These are phyloP conservation scores for Xylaria hypoxylon DNA, from an alignment of 2,329 filamentous ascomycete genomes.

Conservation along the genomic window DNA sequence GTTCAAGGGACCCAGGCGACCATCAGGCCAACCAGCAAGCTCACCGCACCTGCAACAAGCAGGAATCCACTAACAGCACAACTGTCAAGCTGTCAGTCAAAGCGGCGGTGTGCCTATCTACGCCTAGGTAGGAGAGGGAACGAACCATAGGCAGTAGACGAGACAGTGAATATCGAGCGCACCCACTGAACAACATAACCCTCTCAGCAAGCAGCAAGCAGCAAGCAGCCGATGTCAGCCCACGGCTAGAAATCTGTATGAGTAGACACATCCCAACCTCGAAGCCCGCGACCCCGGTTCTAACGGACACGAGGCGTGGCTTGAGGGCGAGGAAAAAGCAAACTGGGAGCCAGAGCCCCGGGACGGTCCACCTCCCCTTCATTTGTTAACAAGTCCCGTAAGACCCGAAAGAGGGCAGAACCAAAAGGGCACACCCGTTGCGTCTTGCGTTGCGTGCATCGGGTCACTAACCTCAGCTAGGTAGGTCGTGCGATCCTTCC, in stretches of 20 bases:
- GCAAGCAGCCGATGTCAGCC: conserved; percentile 31
- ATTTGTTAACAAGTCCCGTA: conserved; percentile 47
- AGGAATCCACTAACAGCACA: conserved; percentile 32
- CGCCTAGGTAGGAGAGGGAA: conserved; percentile 35
- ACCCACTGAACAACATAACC: conserved; percentile 6
- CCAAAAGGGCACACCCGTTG: conserved; percentile 45
- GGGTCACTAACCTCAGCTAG: conserved; percentile 44
- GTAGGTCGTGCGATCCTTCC: conserved; percentile 46
- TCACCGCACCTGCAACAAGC: conserved; percentile 43
- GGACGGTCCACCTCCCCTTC: conserved; percentile 42
- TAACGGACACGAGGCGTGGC: conserved; percentile 36
- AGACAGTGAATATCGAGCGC: conserved; percentile 28
- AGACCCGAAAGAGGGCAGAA: conserved; percentile 41
- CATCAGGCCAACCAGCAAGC: conserved; percentile 41
- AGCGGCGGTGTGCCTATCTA: conserved; percentile 48
- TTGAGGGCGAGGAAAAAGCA: conserved; percentile 43
- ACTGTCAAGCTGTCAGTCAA: conserved; percentile 38
- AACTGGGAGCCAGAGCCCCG: conserved; percentile 39
- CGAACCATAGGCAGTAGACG: conserved; percentile 34
- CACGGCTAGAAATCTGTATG: not conserved
- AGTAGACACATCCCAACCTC: not conserved
- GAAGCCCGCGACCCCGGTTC: conserved; percentile 32
- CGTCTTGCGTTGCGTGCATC: conserved; percentile 49
- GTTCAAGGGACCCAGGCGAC: conserved; percentile 42
- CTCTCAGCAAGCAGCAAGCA: conserved; percentile 35